Conservation (phyloP, 345 rosid species). For the Salix caprea region DNA sequence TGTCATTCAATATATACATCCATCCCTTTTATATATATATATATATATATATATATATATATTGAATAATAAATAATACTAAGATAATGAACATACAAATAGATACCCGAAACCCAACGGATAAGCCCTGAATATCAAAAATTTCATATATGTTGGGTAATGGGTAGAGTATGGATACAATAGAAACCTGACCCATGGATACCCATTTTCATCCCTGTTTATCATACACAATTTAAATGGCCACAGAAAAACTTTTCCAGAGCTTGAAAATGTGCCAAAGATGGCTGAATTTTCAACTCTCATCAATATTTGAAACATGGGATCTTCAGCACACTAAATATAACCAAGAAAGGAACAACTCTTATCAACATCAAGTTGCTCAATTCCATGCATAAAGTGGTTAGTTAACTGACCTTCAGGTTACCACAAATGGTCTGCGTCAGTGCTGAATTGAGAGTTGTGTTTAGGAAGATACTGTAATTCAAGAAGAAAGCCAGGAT, state of each 20-base stretch:
- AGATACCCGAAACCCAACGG: too few species aligned
- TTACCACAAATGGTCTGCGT: constrained; percentile 98
- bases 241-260: neutral
- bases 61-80: too few species aligned
- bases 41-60: too few species aligned
- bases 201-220: too few species aligned
- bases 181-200: too few species aligned
- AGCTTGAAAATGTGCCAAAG: neutral
- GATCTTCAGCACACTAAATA: neutral
- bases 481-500: constrained; percentile 90
- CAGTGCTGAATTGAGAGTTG: constrained; percentile 93
- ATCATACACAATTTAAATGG: neutral
- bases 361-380: neutral
- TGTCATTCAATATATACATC: too few species aligned
- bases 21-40: too few species aligned
- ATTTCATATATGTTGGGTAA: too few species aligned
- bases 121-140: too few species aligned
- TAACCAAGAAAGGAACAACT: neutral
- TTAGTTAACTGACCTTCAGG: constrained; percentile 59
- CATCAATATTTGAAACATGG: neutral
- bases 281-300: neutral
- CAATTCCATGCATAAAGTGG: neutral
- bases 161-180: too few species aligned
- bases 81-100: too few species aligned
- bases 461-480: constrained; percentile 88